Base-by-base conservation (phyloP, 768 basidiomycete genomes). In the Kwoniella bestiolae region DNA sequence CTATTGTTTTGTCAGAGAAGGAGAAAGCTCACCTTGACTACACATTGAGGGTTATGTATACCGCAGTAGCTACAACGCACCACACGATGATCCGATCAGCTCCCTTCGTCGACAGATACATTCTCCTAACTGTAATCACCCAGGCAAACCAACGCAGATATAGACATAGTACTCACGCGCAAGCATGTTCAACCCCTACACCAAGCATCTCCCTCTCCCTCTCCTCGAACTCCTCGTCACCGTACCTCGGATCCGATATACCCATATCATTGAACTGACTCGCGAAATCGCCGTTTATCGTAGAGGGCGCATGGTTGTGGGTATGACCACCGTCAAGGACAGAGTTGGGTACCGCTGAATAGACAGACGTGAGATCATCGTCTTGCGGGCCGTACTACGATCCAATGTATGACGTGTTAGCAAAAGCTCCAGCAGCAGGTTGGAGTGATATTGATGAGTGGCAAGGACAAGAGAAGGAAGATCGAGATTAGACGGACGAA, bases 1-100 rank as follows among this genome's bases (percentile, higher is more conserved):
- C 41, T 16, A n/a, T n/a, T n/a, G n/a, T n/a, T 12, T 1, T 0
- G 14, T 3, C 47, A 45, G 11, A 1, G 26, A 34, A 35, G 1
- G 44, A 14, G 3, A n/a, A 21, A 44, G 63, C 78, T 55, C 50
- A 79, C 79, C 82, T 95, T 96, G 67, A 98, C 96, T 26, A 99
- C 96, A 35, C 92, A 94, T 5, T 94, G 91, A 5, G 96, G 94
- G 51, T 92, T 93, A 82, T 98, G 95, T 46, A 98, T 97, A 25
- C 96, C 96, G 75, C 96, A 99, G 76, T 99, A 99, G 79, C 95
- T 96, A 68, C 29, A 53, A 44, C 63, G 23, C 21, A 55, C 32
- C 18, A 55, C 6, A 31, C 12, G 25, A 55, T 7, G 18, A 21
- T 34, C 8, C 5, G 26, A 55, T 55, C 32, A 55, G 52, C 21